Evolutionary conservation across 2,329 filamentous ascomycete genomes (phyloP).

Genomic region (Colletotrichum godetiae): DNA sequence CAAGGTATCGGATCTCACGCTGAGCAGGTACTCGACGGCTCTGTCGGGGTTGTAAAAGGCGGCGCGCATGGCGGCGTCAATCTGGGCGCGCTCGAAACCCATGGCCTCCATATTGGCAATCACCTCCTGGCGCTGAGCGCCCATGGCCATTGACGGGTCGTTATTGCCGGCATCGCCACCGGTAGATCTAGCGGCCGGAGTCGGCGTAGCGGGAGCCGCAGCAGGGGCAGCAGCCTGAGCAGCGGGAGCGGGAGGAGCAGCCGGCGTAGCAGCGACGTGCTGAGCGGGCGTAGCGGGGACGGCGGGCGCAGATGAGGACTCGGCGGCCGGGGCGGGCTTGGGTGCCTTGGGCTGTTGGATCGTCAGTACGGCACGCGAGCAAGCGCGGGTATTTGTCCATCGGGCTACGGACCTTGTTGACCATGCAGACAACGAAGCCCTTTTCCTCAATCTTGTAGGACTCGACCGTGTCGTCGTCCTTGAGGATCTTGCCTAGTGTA

Average conservation of each 20-base stretch:
- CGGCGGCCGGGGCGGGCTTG: conserved; percentile 71
- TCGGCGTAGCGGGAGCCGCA: conserved; percentile 64
- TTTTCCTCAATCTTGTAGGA: conserved; percentile 99
- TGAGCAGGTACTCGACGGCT: conserved; percentile 95
- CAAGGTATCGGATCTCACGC: conserved; percentile 62
- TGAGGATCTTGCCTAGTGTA: conserved; percentile 88
- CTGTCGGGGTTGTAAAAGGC: conserved; percentile 98
- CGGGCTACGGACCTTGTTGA: conserved; percentile 80
- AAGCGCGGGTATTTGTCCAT: neutral
- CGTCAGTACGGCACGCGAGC: conserved; percentile 28
- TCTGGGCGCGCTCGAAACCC: conserved; percentile 90
- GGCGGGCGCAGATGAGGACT: conserved; percentile 68
- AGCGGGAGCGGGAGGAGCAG: conserved; percentile 62
- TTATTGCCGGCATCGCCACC: conserved; percentile 63
- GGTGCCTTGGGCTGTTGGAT: conserved; percentile 66
- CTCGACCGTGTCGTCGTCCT: conserved; percentile 96
- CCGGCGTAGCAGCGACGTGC: conserved; percentile 60
- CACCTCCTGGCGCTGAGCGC: conserved; percentile 82
- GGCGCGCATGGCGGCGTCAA: conserved; percentile 93
- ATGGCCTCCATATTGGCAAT: conserved; percentile 96
- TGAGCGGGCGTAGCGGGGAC: conserved; percentile 72
- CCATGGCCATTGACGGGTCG: conserved; percentile 85
- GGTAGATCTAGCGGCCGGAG: conserved; percentile 61
- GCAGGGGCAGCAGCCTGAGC: conserved; percentile 57
- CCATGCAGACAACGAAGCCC: conserved; percentile 98